Percentiles rank a stretch among this genome's conserved stretches.
Evolutionary conservation across 2,329 filamentous ascomycete species (phyloP).

Genomic region (Epichloe festucae): DNA sequence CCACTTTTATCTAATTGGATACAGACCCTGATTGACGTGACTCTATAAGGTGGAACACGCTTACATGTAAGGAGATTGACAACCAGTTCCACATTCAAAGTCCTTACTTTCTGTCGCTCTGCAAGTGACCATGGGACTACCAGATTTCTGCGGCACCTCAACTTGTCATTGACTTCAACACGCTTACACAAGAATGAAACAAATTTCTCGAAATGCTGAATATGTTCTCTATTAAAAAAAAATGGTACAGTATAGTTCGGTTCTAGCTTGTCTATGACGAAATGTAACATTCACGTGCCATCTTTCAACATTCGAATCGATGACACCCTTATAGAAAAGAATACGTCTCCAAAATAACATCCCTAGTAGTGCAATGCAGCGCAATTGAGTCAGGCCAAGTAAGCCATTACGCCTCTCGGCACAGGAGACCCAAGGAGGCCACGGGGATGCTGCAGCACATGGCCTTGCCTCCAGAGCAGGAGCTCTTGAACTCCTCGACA

Average conservation of each 20-base stretch:
- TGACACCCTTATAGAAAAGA: not conserved
- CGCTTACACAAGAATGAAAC: not conserved
- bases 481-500: constrained; percentile 1
- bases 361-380: no score
- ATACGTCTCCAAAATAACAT: not conserved
- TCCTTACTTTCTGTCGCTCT: no score
- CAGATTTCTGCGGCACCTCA: no score
- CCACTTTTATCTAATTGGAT: no score
- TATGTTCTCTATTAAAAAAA: not conserved
- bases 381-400: not conserved
- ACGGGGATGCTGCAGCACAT: constrained; percentile 5
- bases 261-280: not conserved
- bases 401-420: not conserved
- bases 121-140: no score
- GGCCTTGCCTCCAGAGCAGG: constrained; percentile 1
- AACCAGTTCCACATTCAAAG: no score
- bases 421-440: constrained; percentile 2
- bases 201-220: not conserved
- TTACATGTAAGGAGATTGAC: no score
- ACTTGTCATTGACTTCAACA: no score
- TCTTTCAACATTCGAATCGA: not conserved
- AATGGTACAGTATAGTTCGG: not conserved
- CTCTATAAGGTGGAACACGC: no score
- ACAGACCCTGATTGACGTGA: no score
- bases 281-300: not conserved